Base-by-base conservation (phyloP, 495 filamentous ascomycete genomes). In the Lasiosphaeris hirsuta region DNA sequence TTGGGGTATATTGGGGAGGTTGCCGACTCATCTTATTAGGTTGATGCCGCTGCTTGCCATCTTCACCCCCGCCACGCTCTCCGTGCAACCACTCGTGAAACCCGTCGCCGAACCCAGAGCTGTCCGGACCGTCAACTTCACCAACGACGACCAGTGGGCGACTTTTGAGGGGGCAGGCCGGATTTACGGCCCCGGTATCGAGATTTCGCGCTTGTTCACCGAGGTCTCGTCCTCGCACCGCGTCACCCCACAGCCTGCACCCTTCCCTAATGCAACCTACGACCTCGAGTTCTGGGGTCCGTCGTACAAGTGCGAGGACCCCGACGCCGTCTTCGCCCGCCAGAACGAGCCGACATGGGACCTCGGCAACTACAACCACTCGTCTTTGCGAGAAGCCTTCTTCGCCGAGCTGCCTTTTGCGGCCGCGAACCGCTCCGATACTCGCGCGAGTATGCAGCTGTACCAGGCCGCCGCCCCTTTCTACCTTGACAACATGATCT, bases 181-280 rank as follows among this genome's bases (percentile, higher is more conserved):
- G 30, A 52, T 59, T 51, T 17, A 10, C 1, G 44, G 50, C 1
- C 45, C 55, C 7, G 56, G 50, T 1, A 42, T 51, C 14, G 60
- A 63, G 47, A 44, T 63, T 10, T 40, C 56, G 7, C 60, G 60
- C 40, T 43, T 59, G 9, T 63, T 63, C 35, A 63, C 60, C 34
- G 44, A 38, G 15, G 51, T 52, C 6, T 63, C 56, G 46, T 54
- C 52, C 30, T 59, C 56, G 13, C 46, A 52, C 10, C 44, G 43
- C 17, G 45, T 59, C 45, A 50, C 42, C 14, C 56, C 56, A 14
- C 40, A 53, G 33, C 15, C n/a, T 8, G 50, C 60, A 4, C 51
- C 40, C 3, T 63, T 46, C 8, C 37, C 60, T 7, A 59, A 63
- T 33, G 55, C 60, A 30, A 59, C 56, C 9, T 63, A 63, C 42